Conservation (phyloP, 345 rosid genomes). For the Pugionium cornutum region DNA sequence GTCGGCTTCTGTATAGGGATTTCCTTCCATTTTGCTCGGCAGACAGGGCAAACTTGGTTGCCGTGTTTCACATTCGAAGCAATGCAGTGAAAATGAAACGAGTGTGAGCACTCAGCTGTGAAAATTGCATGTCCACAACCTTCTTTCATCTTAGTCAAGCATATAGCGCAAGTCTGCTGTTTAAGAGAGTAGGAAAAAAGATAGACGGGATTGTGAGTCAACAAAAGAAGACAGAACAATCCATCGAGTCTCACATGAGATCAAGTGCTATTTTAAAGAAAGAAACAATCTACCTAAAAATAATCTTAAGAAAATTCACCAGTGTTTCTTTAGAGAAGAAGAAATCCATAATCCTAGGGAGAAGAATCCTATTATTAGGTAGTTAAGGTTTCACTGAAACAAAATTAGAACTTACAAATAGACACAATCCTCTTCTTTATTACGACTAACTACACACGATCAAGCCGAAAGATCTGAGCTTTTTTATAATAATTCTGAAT, state of each 20-base stretch:
- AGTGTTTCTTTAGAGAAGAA: not conserved
- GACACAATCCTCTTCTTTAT: not conserved
- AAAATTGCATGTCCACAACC: conserved; percentile 81
- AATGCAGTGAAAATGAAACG: conserved; percentile 88
- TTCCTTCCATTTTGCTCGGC: conserved; percentile 84
- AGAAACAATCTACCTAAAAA: conserved; percentile 3
- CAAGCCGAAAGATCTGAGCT: not conserved
- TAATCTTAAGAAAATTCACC: not conserved
- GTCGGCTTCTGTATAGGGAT: conserved; percentile 62
- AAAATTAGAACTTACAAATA: conserved; percentile 1
- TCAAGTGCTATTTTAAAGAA: not conserved
- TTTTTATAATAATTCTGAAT: not conserved
- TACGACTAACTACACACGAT: conserved; percentile 7
- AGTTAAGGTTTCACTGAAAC: not conserved
- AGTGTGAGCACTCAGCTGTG: conserved; percentile 84
- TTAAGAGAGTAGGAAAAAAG: conserved; percentile 4
- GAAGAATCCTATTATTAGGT: not conserved
- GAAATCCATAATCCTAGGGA: not conserved
- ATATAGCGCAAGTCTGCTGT: conserved; percentile 75
- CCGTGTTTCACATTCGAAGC: conserved; percentile 75
- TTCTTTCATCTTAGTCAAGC: conserved; percentile 74
- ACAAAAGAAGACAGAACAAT: not conserved
- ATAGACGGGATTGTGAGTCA: conserved; percentile 6
- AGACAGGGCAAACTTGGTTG: conserved; percentile 79
- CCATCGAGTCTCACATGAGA: conserved; percentile 4